These are phyloP conservation scores for Apophysomyces variabilis DNA, from an alignment of 371 early-diverging fungal genomes.

Conservation along the genomic window DNA sequence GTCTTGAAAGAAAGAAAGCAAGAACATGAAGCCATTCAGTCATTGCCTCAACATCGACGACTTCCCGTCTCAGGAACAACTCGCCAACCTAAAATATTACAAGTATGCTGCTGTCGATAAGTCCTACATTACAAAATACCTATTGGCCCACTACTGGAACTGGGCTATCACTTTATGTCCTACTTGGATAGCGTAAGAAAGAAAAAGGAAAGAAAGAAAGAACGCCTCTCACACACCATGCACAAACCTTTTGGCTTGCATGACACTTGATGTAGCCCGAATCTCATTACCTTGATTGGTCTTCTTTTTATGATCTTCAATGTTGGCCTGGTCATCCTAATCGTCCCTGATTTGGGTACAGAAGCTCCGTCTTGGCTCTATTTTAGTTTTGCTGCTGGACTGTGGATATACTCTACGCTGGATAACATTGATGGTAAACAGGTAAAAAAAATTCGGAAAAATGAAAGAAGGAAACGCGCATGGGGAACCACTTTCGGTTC, in stretches of 20 bases:
- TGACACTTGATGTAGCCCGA: constrained; percentile 73
- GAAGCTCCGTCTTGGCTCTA: constrained; percentile 88
- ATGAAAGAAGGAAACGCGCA: background rate
- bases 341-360: constrained; percentile 75
- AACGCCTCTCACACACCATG: too few species aligned
- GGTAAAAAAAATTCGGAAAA: background rate
- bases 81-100: constrained; percentile 80
- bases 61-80: constrained; percentile 58
- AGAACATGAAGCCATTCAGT: background rate
- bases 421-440: constrained; percentile 98
- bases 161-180: constrained; percentile 90
- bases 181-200: constrained; percentile 86
- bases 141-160: constrained; percentile 91
- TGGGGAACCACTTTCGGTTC: background rate
- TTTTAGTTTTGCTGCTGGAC: constrained; percentile 82
- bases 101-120: constrained; percentile 85
- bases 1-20: too few species aligned
- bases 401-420: constrained; percentile 95
- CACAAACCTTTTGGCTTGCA: background rate
- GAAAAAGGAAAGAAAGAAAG: too few species aligned
- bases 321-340: constrained; percentile 70
- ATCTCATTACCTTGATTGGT: constrained; percentile 96
- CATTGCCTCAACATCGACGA: constrained; percentile 17
- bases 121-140: constrained; percentile 84
- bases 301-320: constrained; percentile 86